Base-by-base conservation (phyloP, 352 stramenopile genomes). In the Phytophthora europaea region DNA sequence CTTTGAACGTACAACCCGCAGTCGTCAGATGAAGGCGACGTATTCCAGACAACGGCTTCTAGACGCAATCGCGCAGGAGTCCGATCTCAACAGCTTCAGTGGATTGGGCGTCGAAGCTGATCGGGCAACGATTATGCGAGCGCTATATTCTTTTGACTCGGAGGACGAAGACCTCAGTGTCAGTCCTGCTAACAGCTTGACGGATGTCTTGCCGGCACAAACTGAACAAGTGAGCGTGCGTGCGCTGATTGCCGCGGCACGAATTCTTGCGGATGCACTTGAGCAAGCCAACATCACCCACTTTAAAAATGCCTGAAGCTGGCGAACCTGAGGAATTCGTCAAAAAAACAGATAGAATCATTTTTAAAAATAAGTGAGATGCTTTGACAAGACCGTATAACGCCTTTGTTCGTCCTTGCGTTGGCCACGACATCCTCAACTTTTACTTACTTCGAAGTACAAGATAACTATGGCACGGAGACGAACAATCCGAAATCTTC, bases 11-110 rank as follows among this genome's bases (percentile, higher is more conserved):
- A 85, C 77, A n/a, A 73, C 75, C 2, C 71, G 67, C 23, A 84
- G 63, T 57, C 74, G 81, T 5, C 51, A 73, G 56, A 60, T 79
- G 51, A 89, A 89, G 52, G 80, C 81, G 23, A 88, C 70, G 3
- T 80, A 87, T 31, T 73, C 81, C 2, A 74, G 83, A 1, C 80
- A 88, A 7, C 75, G 81, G 20, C 78, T 90, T 51, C 48, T 91
- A 4, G 83, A 91, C 33, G 78, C 83, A 6, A 75, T 91, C 28
- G 70, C 89, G 5, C 79, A 88, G 23, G 83, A 91, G 22, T 81
- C 85, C 6, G 75, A 88, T 50, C 64, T 85, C 16, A 70, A 61
- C 20, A 78, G 61, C 5, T 80, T 89, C 13, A 77, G 75, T 16
- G 59, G 80, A 3, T 52, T 79, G 26, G 53, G 68, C 4, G 64